phyloP scores from a whole-genome alignment of 2,329 filamentous ascomycete species.

The Fusarium scirpi region DNA sequence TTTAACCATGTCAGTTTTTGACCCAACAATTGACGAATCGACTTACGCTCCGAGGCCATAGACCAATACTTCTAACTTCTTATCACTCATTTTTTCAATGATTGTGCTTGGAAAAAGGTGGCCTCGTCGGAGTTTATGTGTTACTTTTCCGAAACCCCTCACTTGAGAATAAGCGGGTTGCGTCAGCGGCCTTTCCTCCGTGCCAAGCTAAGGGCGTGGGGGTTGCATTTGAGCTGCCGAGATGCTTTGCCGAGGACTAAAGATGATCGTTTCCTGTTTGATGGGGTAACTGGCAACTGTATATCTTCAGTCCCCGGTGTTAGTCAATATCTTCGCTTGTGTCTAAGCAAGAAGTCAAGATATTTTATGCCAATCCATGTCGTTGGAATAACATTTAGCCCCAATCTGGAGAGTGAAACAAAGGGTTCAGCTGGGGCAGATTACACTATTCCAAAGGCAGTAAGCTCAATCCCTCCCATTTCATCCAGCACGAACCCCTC shows the following conservation, averaged over 20 bases:
- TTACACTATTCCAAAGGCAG: no score
- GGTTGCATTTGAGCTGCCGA: background rate
- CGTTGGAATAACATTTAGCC: background rate
- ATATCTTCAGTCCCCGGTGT: no score
- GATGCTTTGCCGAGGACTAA: background rate
- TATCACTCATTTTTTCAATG: conserved; percentile 31
- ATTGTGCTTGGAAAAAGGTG: background rate
- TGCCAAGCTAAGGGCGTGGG: conserved; percentile 1
- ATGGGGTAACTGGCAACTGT: background rate
- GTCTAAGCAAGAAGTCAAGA: no score
- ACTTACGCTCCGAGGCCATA: conserved; percentile 67
- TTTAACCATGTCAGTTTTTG: conserved; percentile 38
- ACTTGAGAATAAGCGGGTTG: background rate
- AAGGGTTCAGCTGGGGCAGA: background rate
- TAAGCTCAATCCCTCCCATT: no score
- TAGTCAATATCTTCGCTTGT: no score
- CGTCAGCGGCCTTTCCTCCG: background rate
- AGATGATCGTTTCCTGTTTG: background rate
- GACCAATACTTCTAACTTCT: conserved; percentile 54
- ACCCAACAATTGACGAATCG: fast-evolving
- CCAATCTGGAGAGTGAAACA: background rate
- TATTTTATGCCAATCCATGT: background rate
- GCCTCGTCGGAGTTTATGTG: background rate
- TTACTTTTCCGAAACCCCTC: conserved; percentile 13
- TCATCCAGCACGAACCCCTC: no score